phyloP scores from a whole-genome alignment of 768 basidiomycete genomes.

The Lactarius tabidus region DNA sequence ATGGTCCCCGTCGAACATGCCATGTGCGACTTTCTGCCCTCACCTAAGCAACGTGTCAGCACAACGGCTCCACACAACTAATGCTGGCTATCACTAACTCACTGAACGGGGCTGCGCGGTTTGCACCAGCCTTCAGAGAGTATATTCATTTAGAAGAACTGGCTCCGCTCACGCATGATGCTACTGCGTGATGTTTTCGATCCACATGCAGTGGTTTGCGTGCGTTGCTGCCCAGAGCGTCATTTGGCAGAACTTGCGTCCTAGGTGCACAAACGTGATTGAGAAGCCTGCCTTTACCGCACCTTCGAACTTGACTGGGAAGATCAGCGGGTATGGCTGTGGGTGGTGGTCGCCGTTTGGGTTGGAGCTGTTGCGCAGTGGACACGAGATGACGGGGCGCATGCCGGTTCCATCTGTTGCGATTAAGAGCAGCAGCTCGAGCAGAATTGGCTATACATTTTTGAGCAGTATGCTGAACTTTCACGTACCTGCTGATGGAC shows the following conservation, averaged over 20 bases:
- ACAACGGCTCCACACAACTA: neutral
- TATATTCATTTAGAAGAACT: slow-evolving; percentile 74
- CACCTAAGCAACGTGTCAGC: slow-evolving; percentile 45
- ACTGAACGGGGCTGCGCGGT: slow-evolving; percentile 89
- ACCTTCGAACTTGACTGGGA: no score
- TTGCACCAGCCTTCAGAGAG: slow-evolving; percentile 87
- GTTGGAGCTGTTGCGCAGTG: slow-evolving; percentile 40
- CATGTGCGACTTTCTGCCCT: slow-evolving; percentile 87
- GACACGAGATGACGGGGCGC: slow-evolving; percentile 34
- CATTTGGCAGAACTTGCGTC: slow-evolving; percentile 41
- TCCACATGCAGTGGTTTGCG: slow-evolving; percentile 87
- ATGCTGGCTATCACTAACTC: slow-evolving; percentile 35
- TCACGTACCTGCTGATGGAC: slow-evolving; percentile 87
- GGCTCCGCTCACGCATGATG: slow-evolving; percentile 84
- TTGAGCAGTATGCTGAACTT: neutral
- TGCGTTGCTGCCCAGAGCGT: slow-evolving; percentile 89
- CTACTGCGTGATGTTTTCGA: slow-evolving; percentile 87
- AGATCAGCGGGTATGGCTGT: slow-evolving; percentile 36
- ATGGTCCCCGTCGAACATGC: slow-evolving; percentile 95
- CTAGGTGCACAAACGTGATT: no score
- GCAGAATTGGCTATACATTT: slow-evolving; percentile 76
- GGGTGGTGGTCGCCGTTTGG: slow-evolving; percentile 33
- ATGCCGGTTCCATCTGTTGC: slow-evolving; percentile 59
- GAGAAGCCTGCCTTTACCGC: no score
- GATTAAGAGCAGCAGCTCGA: slow-evolving; percentile 84